Conservation (phyloP, 2,329 filamentous ascomycete genomes). For the Penicillium janthinellum region DNA sequence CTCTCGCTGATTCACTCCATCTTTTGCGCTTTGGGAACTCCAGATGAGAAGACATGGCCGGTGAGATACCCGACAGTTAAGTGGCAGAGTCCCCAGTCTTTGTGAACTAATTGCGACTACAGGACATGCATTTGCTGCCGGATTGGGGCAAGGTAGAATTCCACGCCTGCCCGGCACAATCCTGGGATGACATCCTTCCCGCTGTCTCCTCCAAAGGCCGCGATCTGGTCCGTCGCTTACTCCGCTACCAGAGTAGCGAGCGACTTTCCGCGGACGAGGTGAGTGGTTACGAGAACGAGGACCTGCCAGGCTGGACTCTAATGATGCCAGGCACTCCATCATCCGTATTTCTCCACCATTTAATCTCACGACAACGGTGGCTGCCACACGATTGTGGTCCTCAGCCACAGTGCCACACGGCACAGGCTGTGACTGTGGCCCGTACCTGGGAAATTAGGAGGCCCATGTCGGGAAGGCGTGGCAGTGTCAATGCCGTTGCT, state of each 20-base stretch:
- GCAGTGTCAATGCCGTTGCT: not conserved
- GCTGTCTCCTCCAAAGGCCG: conserved; percentile 60
- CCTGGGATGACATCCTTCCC: conserved; percentile 72
- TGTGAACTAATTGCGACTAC: conserved; percentile 8
- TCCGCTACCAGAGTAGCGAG: conserved; percentile 70
- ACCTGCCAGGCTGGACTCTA: conserved; percentile 7
- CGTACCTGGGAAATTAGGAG: not conserved
- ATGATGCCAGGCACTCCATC: conserved; percentile 38
- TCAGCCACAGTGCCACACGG: not conserved
- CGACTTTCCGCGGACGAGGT: conserved; percentile 70
- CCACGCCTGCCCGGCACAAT: conserved; percentile 65
- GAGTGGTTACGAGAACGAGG: conserved; percentile 19
- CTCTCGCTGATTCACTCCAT: conserved; percentile 88
- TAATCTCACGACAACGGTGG: conserved; percentile 13
- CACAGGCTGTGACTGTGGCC: not conserved
- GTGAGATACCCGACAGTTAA: conserved; percentile 45
- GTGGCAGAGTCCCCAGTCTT: not conserved
- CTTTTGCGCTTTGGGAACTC: conserved; percentile 88
- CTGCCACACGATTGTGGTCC: not conserved
- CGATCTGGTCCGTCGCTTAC: conserved; percentile 66
- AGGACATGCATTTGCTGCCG: conserved; percentile 59
- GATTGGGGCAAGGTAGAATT: conserved; percentile 90
- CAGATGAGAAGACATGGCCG: conserved; percentile 78
- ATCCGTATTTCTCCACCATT: conserved; percentile 39
- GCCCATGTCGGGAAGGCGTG: not conserved